Conservation (phyloP, 495 filamentous ascomycete species). For the Neurospora sp. region DNA sequence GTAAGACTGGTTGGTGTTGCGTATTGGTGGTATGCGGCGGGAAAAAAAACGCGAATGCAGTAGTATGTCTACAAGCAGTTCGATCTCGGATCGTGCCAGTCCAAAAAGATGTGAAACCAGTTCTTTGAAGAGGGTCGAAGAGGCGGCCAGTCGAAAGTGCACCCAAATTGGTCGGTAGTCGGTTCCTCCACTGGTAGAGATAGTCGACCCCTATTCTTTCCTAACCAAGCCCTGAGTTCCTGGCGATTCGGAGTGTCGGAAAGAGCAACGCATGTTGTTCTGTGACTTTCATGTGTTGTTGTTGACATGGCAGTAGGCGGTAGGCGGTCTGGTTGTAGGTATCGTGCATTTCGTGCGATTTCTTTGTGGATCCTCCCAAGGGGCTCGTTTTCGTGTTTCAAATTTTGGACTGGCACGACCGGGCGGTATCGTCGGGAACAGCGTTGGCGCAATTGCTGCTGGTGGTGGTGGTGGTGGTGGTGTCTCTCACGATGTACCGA, state of each 20-base stretch:
- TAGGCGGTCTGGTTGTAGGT: background rate
- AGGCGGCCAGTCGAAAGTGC: background rate
- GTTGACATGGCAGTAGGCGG: background rate
- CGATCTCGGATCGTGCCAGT: conserved; percentile 8
- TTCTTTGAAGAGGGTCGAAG: background rate
- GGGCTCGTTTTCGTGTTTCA: background rate
- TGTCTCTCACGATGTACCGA: background rate
- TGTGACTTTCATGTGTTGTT: background rate
- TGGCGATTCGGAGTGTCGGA: background rate
- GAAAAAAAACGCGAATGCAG: conserved; percentile 10
- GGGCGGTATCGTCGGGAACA: background rate
- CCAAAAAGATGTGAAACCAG: conserved; percentile 11
- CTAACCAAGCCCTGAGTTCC: background rate
- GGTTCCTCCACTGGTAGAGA: background rate
- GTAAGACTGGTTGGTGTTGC: background rate
- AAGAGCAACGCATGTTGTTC: background rate
- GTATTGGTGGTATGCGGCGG: conserved; percentile 1
- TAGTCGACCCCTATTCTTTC: background rate
- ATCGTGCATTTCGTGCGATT: background rate
- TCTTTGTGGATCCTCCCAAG: background rate
- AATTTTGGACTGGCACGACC: background rate
- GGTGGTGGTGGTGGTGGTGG: background rate
- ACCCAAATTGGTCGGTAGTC: background rate
- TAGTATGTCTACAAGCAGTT: conserved; percentile 13
- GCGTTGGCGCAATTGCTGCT: background rate